Conservation (phyloP, 2,329 filamentous ascomycete genomes). For the Blumeria graminis region DNA sequence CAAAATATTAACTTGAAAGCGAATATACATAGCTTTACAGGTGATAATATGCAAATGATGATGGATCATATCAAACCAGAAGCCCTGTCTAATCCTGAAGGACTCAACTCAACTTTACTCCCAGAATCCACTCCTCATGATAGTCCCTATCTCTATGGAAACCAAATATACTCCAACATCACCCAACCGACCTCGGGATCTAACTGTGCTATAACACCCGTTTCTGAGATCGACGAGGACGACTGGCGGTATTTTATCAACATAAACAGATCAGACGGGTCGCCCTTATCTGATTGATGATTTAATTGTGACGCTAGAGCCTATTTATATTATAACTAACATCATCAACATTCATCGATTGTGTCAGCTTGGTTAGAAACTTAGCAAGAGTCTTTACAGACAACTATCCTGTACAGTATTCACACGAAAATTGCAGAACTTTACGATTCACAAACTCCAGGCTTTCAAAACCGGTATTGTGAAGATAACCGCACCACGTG, state of each 20-base stretch:
- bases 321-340: no score
- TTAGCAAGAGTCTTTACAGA: no score
- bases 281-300: not conserved
- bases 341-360: no score
- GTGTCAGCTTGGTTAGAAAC: no score
- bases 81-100: slow-evolving; percentile 3
- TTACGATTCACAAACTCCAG: no score
- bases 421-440: no score
- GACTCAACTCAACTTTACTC: slow-evolving; percentile 9
- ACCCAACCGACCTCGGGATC: not conserved
- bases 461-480: no score
- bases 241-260: slow-evolving; percentile 1
- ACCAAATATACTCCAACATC: not conserved
- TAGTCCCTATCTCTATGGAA: not conserved
- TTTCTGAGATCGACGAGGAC: not conserved
- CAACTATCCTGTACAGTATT: no score
- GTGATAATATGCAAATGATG: not conserved
- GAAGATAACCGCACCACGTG: no score
- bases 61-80: slow-evolving; percentile 1
- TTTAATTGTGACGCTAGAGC: no score
- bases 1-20: slow-evolving; percentile 7
- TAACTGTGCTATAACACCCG: not conserved
- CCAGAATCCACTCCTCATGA: not conserved
- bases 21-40: not conserved
- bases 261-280: not conserved